phyloP scores from a whole-genome alignment of 108 stramenopile species.

The Skeletonema grethae region DNA sequence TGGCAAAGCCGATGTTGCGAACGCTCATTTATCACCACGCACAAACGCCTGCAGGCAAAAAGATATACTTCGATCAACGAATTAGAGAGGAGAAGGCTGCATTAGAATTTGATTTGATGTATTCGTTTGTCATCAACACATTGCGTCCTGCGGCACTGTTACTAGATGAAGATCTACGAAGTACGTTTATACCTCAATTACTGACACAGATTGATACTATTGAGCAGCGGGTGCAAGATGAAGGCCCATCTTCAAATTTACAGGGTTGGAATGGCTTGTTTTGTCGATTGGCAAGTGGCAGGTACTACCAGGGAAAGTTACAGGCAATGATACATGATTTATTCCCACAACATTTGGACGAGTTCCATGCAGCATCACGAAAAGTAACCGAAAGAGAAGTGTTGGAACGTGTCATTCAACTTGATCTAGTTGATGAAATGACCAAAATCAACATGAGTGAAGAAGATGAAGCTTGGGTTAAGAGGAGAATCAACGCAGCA shows the following conservation, averaged over 20 bases:
- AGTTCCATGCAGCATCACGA: slow-evolving; percentile 17
- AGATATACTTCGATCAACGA: slow-evolving; percentile 26
- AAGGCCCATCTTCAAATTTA: neutral
- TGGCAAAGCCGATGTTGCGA: slow-evolving; percentile 38
- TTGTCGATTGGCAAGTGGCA: slow-evolving; percentile 18
- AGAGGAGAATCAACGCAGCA: slow-evolving; percentile 26
- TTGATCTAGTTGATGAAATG: slow-evolving; percentile 14
- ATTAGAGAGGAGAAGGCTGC: slow-evolving; percentile 25
- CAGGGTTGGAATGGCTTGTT: neutral
- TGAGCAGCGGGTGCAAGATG: neutral
- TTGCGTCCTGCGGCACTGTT: slow-evolving; percentile 24
- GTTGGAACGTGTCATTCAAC: slow-evolving; percentile 17
- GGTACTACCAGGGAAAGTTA: slow-evolving; percentile 25
- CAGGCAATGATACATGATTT: slow-evolving; percentile 11
- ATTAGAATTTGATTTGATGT: slow-evolving; percentile 29
- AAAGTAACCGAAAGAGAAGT: slow-evolving; percentile 24
- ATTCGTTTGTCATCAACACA: slow-evolving; percentile 13
- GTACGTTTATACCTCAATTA: slow-evolving; percentile 13
- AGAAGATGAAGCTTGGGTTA: neutral
- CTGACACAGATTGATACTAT: slow-evolving; percentile 13
- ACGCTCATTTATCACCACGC: slow-evolving; percentile 26
- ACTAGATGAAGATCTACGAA: slow-evolving; percentile 16
- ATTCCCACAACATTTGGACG: slow-evolving; percentile 19
- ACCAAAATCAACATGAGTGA: neutral
- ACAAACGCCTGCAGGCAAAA: slow-evolving; percentile 6